phyloP scores from a whole-genome alignment of 495 filamentous ascomycete species.

The Penicillium atrosanguineum region DNA sequence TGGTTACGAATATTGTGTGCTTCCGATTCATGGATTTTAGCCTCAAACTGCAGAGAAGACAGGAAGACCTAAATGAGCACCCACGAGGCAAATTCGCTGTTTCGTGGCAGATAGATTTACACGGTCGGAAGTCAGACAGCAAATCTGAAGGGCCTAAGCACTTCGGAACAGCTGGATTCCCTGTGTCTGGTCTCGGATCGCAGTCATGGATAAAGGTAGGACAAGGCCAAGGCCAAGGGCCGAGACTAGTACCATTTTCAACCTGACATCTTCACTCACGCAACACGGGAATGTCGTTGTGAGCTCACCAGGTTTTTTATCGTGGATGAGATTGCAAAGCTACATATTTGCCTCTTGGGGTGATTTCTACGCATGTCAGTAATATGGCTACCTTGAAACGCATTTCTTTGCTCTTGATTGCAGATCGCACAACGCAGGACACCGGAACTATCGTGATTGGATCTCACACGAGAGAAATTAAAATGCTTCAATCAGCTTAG shows the following conservation, averaged over 20 bases:
- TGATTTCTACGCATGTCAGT: background rate
- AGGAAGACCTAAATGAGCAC: background rate
- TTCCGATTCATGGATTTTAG: background rate
- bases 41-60: background rate
- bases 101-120: background rate
- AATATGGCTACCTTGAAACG: background rate
- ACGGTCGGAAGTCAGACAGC: background rate
- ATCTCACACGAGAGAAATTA: background rate
- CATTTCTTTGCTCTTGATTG: background rate
- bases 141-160: conserved; percentile 7
- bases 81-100: background rate
- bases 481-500: background rate
- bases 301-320: background rate
- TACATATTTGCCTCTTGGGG: background rate
- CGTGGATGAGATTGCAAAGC: background rate
- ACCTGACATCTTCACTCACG: conserved; percentile 4
- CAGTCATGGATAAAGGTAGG: conserved; percentile 13
- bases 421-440: background rate
- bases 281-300: conserved; percentile 8
- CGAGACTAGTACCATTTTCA: conserved; percentile 10
- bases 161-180: conserved; percentile 13
- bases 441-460: background rate
- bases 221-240: conserved; percentile 21
- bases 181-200: conserved; percentile 7
- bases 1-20: background rate